Conservation (phyloP, 345 rosid species). For the Gossypium thurberi region DNA sequence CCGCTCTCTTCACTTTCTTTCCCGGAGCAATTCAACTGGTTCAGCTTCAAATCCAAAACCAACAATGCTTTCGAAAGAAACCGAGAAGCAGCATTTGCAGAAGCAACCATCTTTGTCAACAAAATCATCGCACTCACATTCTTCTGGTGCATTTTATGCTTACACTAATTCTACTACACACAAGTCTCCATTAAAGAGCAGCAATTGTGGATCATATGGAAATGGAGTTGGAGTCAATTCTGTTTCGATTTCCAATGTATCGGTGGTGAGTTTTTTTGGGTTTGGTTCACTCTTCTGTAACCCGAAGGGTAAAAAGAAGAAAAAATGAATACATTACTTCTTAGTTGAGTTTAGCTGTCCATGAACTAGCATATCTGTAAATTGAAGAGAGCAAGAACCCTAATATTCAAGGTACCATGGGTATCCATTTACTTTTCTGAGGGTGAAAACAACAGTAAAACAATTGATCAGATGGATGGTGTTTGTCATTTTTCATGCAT, state of each 20-base stretch:
- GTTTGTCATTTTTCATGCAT: conserved; percentile 15
- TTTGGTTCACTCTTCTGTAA: conserved; percentile 70
- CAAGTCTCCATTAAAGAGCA: conserved; percentile 46
- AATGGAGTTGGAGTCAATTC: conserved; percentile 62
- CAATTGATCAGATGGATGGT: conserved; percentile 14
- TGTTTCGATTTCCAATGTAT: conserved; percentile 58
- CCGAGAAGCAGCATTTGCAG: conserved; percentile 36
- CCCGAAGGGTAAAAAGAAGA: conserved; percentile 63
- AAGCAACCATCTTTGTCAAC: conserved; percentile 48
- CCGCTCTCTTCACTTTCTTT: conserved; percentile 58
- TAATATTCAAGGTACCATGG: neutral
- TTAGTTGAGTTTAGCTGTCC: conserved; percentile 36
- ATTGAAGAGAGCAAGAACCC: conserved; percentile 20
- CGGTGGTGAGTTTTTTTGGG: conserved; percentile 51
- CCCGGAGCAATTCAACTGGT: conserved; percentile 89
- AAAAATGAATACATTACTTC: conserved; percentile 22
- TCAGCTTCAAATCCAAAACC: conserved; percentile 55
- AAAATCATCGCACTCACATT: conserved; percentile 34
- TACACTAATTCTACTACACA: conserved; percentile 26
- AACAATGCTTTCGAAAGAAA: conserved; percentile 31
- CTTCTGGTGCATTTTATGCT: conserved; percentile 21
- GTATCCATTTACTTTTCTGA: neutral
- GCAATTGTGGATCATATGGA: conserved; percentile 36
- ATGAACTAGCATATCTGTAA: conserved; percentile 27
- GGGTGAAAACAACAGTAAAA: conserved; percentile 10